Evolutionary conservation across 1,284 basidiomycete genomes (phyloP).

Genomic region (Ganoderma sinense): DNA sequence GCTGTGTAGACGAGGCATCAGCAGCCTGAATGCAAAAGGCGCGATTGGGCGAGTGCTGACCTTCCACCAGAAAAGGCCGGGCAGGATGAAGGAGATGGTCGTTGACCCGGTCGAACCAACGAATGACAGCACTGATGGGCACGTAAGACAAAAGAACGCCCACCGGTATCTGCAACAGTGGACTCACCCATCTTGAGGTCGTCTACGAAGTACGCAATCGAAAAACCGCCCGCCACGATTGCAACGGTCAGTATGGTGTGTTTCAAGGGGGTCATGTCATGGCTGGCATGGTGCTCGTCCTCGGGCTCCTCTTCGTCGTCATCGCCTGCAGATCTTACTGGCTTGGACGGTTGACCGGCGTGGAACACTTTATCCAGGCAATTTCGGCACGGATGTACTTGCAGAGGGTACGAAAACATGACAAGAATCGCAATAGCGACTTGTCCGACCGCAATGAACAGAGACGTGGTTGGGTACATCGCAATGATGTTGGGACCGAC

Average conservation of each 20-base stretch:
- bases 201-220: constrained; percentile 85
- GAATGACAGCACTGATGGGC: constrained; percentile 83
- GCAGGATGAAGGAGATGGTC: constrained; percentile 97
- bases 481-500: constrained; percentile 93
- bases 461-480: constrained; percentile 93
- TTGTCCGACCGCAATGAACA: constrained; percentile 94
- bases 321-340: constrained; percentile 33
- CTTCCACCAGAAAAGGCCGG: constrained; percentile 88
- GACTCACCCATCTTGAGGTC: constrained; percentile 83
- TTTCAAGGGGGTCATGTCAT: constrained; percentile 77
- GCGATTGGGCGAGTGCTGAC: constrained; percentile 42
- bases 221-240: constrained; percentile 77
- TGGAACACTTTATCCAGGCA: constrained; percentile 92
- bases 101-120: constrained; percentile 98
- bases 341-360: constrained; percentile 42
- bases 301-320: constrained; percentile 54
- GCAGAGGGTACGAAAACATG: constrained; percentile 91
- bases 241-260: constrained; percentile 78
- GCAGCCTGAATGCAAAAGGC: constrained; percentile 6
- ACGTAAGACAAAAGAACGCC: constrained; percentile 11
- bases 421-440: constrained; percentile 93
- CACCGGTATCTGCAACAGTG: neutral
- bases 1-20: constrained; percentile 46
- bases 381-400: constrained; percentile 93
- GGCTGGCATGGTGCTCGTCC: constrained; percentile 60